phyloP scores from a whole-genome alignment of 768 basidiomycete genomes.

The Russula olivacea region DNA sequence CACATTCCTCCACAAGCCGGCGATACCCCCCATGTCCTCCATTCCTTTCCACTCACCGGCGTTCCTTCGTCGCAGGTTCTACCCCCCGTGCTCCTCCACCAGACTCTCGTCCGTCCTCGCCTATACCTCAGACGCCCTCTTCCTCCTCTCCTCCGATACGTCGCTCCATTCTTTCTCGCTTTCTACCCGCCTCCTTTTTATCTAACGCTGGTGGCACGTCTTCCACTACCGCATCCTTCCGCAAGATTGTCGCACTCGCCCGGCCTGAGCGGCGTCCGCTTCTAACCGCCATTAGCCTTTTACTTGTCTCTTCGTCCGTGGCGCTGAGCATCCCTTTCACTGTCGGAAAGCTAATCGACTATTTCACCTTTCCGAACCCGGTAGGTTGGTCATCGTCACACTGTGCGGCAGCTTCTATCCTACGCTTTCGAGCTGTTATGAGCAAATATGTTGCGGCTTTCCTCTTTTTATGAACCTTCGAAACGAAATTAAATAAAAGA shows the following conservation, averaged over 20 bases:
- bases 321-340: conserved; percentile 92
- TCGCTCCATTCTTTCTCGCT: conserved; percentile 16
- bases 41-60: neutral
- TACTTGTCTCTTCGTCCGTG: conserved; percentile 83
- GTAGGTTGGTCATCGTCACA: conserved; percentile 40
- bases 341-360: conserved; percentile 91
- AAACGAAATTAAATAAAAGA: neutral
- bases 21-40: neutral
- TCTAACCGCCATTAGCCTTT: conserved; percentile 65
- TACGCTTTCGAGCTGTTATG: neutral
- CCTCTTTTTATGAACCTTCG: neutral
- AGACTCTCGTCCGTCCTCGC: neutral
- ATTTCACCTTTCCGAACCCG: conserved; percentile 69
- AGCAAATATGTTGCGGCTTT: neutral
- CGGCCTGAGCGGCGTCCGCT: conserved; percentile 78
- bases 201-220: conserved; percentile 28
- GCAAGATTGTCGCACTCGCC: conserved; percentile 72
- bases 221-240: conserved; percentile 57
- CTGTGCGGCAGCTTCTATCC: too few relatives aligned
- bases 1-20: neutral
- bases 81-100: neutral
- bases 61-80: neutral
- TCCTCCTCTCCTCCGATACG: neutral
- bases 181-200: conserved; percentile 10
- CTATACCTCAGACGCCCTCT: neutral